Evolutionary conservation across 306 rosid species (phyloP).

Genomic region (Amphicarpaea edgeworthii): DNA sequence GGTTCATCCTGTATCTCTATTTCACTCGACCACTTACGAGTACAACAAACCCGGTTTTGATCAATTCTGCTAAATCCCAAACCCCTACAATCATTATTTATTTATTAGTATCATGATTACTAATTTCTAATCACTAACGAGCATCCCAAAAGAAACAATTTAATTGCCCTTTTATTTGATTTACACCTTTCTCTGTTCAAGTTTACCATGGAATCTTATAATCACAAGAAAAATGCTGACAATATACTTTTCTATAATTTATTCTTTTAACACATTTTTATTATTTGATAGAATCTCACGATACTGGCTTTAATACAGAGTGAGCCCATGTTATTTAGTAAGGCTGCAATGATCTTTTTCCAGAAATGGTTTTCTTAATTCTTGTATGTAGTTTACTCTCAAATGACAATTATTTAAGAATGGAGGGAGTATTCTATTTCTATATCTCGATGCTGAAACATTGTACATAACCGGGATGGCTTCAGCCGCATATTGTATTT

Average conservation of each 20-base stretch:
- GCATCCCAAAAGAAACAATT: slow-evolving; percentile 1
- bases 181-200: slow-evolving; percentile 11
- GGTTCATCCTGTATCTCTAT: neutral
- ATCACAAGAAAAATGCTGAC: neutral
- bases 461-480: neutral
- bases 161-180: slow-evolving; percentile 10
- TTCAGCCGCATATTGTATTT: neutral
- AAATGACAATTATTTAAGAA: too few species aligned
- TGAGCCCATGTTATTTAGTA: neutral
- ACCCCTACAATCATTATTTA: neutral
- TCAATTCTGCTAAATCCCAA: slow-evolving; percentile 12
- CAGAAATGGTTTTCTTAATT: too few species aligned
- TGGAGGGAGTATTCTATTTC: too few species aligned
- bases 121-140: neutral
- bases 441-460: slow-evolving; percentile 8
- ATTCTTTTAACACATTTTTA: neutral
- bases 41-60: neutral
- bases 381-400: too few species aligned
- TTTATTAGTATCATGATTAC: slow-evolving; percentile 9
- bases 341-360: neutral
- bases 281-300: neutral
- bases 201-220: slow-evolving; percentile 10
- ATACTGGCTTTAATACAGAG: neutral
- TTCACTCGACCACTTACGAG: neutral
- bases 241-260: neutral